phyloP scores from a whole-genome alignment of 176 grass and related monocot species.

The Carex cristatella region DNA sequence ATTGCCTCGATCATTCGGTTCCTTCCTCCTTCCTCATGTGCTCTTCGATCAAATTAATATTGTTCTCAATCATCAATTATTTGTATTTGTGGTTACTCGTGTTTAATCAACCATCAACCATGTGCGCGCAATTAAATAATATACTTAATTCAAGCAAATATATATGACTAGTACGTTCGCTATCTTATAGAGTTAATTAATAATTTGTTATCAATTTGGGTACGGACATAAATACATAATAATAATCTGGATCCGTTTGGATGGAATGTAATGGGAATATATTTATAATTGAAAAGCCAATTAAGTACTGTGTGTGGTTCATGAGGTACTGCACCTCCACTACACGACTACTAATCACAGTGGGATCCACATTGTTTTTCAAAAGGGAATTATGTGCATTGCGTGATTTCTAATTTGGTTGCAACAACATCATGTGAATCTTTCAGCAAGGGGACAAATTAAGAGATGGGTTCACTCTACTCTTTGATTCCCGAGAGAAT shows the following conservation, averaged over 20 bases:
- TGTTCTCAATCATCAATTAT: background rate
- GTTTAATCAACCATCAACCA: background rate
- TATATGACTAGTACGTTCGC: background rate
- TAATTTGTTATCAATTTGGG: background rate
- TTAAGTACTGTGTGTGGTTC: background rate
- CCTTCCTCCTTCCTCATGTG: background rate
- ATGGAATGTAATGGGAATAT: background rate
- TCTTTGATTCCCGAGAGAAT: background rate
- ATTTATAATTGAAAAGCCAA: background rate
- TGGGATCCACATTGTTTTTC: background rate
- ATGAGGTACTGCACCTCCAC: background rate
- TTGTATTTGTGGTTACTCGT: background rate
- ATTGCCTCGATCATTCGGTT: too few relatives aligned
- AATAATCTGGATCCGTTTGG: background rate
- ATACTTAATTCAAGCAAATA: background rate
- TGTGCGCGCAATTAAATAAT: background rate
- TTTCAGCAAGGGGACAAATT: background rate
- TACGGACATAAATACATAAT: too few relatives aligned
- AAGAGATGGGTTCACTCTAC: background rate
- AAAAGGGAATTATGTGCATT: background rate
- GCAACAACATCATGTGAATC: constrained; percentile 6
- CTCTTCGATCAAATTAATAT: too few relatives aligned
- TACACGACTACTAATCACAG: background rate
- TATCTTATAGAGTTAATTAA: background rate
- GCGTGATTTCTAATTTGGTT: background rate